Evolutionary conservation across 768 basidiomycete genomes (phyloP).

Genomic region (Naematelia aurantialba): DNA sequence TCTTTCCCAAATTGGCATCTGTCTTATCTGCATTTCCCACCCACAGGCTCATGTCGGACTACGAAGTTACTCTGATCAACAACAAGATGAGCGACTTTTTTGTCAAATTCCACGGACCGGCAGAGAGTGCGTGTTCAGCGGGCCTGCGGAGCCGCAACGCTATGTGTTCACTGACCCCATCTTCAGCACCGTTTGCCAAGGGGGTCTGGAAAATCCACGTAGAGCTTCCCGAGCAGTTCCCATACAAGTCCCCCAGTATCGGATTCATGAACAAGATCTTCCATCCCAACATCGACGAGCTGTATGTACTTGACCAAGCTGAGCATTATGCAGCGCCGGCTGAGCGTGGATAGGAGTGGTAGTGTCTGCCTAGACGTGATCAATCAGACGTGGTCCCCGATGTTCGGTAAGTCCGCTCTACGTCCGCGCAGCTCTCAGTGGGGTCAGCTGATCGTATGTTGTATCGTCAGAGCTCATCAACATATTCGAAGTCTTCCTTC

Average conservation of each 20-base stretch:
- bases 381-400: constrained; percentile 99
- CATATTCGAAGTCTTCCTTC: constrained; percentile 97
- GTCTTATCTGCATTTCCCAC: constrained; percentile 1
- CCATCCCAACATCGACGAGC: constrained; percentile 98
- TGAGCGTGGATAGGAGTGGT: constrained; percentile 66
- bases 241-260: constrained; percentile 97
- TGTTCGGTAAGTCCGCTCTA: constrained; percentile 73
- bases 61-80: constrained; percentile 93
- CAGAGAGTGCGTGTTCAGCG: constrained; percentile 68
- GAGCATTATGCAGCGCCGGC: constrained; percentile 1
- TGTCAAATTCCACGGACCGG: constrained; percentile 88
- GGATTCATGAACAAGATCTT: constrained; percentile 99
- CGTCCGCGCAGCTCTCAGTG: background rate
- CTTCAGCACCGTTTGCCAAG: constrained; percentile 85
- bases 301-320: constrained; percentile 58
- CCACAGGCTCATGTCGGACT: constrained; percentile 91
- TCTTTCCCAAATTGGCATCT: background rate
- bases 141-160: constrained; percentile 1
- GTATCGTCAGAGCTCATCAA: constrained; percentile 84
- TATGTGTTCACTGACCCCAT: constrained; percentile 4
- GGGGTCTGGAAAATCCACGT: constrained; percentile 99
- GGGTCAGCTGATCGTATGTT: background rate
- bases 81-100: constrained; percentile 99
- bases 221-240: constrained; percentile 96
- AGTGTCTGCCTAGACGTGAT: constrained; percentile 98